Evolutionary conservation across 2,329 filamentous ascomycete species (phyloP), one percentile per base, ranked within the genome.

Genomic region (Penicillium brasilianum): DNA sequence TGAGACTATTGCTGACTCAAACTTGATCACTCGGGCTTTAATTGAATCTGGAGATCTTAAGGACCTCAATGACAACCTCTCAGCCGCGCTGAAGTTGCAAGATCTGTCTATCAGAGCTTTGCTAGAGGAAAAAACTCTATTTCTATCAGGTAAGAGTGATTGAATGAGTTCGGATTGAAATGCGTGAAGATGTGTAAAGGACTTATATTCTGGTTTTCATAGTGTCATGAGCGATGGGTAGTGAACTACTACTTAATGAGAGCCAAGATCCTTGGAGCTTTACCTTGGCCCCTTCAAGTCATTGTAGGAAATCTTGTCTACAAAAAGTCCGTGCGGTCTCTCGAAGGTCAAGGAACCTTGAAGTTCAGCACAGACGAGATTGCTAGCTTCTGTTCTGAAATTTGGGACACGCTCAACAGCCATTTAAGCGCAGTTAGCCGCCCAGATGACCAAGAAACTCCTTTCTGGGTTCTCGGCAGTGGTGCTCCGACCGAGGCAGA

Each of bases 181-280:
- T 4, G 4, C 28, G 3, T 18, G 37, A 44, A 44, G 39, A 6
- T 44, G 11, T 22, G 16, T 10, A 20, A 44, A 20, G 10, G 6
- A 11, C 46, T 50, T 10, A 51, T 10, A 20, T 14, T 16, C 28
- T 28, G 39, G 48, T 18, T 18, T 41, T 37, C 4, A 37, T 57
- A 83, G 79, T 71, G 64, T 0, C 77, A 79, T 43, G 87, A 89
- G 74, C 78, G 81, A 62, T 89, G 87, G 87, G 70, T 81, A 2
- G 76, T 85, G 58, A 87, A 89, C 69, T 88, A 85, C 76, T 81
- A 85, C 61, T 72, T 75, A 14, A 88, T 87, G 85, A 83, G 86
- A 16, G 80, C 81, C 54, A 74, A 83, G 39, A 74, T 81, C 0
- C 76, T 89, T 7, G 74, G 69, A 10, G 57, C 79, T 0, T 62